Evolutionary conservation across 2,329 filamentous ascomycete species (phyloP).

Genomic region (Diplocarpon mali): DNA sequence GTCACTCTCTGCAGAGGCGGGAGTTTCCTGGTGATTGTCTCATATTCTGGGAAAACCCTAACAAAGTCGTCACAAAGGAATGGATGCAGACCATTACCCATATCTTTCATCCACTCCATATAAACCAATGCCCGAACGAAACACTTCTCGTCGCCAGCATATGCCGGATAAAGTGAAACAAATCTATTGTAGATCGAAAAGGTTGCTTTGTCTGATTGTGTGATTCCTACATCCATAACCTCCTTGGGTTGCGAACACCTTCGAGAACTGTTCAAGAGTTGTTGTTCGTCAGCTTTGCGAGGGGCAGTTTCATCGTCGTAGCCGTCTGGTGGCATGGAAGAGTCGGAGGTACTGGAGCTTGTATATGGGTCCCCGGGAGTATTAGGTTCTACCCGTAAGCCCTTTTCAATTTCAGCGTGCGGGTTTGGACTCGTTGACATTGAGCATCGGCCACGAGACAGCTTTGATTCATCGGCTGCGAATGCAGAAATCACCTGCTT

Average conservation of each 20-base stretch:
- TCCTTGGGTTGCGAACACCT: too few species aligned
- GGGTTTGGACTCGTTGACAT: background rate
- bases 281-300: too few species aligned
- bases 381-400: too few species aligned
- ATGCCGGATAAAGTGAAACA: conserved; percentile 33
- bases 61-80: conserved; percentile 45
- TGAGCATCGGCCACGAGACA: background rate
- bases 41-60: conserved; percentile 33
- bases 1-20: conserved; percentile 25
- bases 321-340: too few species aligned
- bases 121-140: conserved; percentile 38
- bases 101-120: conserved; percentile 30
- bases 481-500: background rate
- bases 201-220: too few species aligned
- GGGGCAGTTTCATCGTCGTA: too few species aligned
- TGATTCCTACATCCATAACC: too few species aligned
- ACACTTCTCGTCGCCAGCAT: conserved; percentile 29
- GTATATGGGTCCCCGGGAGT: too few species aligned
- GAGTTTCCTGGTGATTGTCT: conserved; percentile 18
- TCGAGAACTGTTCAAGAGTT: too few species aligned
- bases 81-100: conserved; percentile 28
- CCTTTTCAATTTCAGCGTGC: too few species aligned
- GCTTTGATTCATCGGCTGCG: background rate
- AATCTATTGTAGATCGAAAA: conserved; percentile 30
- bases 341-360: too few species aligned